Base-by-base conservation (phyloP, 331 rosid genomes). In the Malus hybrid region DNA sequence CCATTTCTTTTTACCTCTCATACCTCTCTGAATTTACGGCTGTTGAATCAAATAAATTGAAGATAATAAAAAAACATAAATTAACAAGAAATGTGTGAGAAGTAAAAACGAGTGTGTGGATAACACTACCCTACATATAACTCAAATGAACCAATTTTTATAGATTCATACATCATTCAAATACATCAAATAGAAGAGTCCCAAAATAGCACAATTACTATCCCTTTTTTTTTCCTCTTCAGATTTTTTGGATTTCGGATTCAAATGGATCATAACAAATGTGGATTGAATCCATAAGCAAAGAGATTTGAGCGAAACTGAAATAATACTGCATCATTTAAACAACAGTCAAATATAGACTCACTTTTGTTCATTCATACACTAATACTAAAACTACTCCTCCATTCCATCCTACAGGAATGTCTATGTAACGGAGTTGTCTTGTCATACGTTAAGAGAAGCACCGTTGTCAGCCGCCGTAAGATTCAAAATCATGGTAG, bases 391-490 rank as follows among this genome's bases (percentile, higher is more conserved):
- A 53, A 53, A 53, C 22, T 11, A 12, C 50, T 44, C 13, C 46
- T 10, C 46, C 46, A 44, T 12, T 44, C 50, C 50, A 44, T 44
- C 50, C 61, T 8, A n/a, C 26, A 19, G 26, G 10, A 56, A 56
- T 2, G 61, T 56, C 61, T 55, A 55, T 55, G 60, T 55, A 18
- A 7, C 22, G 8, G 22, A 16, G 14, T 22, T 10, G 61, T 70
- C 13, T 15, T 15, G 5, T 92, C 87, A 90, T 66, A 91, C 97
- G 15, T 93, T 88, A 70, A 91, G 96, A 72, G 98, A 89, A 24
- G 96, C 91, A 14, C 98, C 98, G 63, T 93, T 93, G 82, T 93
- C 96, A 2, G 96, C 86, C 0, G 93, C 68, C 1, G 93, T 83
- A 39, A 93, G 98, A 79, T 89, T 87, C 77, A 91, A 89, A 39